These are phyloP conservation scores for Cyclocybe cylindracea DNA, from an alignment of 768 basidiomycete species.

Conservation along the genomic window DNA sequence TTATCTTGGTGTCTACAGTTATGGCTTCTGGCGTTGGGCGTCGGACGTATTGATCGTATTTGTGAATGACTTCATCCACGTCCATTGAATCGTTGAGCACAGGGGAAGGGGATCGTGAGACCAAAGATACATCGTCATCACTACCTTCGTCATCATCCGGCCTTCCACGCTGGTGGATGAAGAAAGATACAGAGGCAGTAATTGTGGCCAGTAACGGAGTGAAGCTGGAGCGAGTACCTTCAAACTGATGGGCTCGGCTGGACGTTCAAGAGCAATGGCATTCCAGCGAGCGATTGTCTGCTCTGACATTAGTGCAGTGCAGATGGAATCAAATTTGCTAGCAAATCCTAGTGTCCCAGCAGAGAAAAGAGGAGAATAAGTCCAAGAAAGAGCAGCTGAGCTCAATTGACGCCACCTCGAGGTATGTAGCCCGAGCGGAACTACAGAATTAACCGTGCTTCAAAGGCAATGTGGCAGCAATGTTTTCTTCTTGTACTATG, in stretches of 20 bases:
- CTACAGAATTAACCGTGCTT: too few relatives aligned
- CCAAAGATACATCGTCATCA: slow-evolving; percentile 69
- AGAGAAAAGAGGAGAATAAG: too few relatives aligned
- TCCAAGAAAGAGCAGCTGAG: too few relatives aligned
- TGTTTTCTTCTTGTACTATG: too few relatives aligned
- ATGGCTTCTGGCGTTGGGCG: slow-evolving; percentile 61
- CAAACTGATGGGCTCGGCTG: slow-evolving; percentile 26
- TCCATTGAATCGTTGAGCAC: slow-evolving; percentile 50
- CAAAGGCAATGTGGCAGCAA: too few relatives aligned
- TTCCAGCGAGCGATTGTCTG: slow-evolving; percentile 73
- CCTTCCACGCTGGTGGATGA: slow-evolving; percentile 65
- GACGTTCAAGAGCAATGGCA: slow-evolving; percentile 52
- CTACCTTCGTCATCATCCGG: slow-evolving; percentile 48
- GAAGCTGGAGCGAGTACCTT: slow-evolving; percentile 74
- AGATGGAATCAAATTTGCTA: too few relatives aligned
- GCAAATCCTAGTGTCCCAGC: too few relatives aligned
- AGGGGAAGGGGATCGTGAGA: slow-evolving; percentile 81
- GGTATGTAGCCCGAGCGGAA: too few relatives aligned
- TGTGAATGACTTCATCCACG: slow-evolving; percentile 44
- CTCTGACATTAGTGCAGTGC: slow-evolving; percentile 51
- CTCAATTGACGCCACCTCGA: too few relatives aligned
- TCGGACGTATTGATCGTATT: slow-evolving; percentile 66
- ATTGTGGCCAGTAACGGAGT: slow-evolving; percentile 41
- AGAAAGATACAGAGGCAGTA: slow-evolving; percentile 57
- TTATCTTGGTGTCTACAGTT: slow-evolving; percentile 82